phyloP scores from a whole-genome alignment of 2,329 filamentous ascomycete genomes.

The Dactylellina parvicollis region DNA sequence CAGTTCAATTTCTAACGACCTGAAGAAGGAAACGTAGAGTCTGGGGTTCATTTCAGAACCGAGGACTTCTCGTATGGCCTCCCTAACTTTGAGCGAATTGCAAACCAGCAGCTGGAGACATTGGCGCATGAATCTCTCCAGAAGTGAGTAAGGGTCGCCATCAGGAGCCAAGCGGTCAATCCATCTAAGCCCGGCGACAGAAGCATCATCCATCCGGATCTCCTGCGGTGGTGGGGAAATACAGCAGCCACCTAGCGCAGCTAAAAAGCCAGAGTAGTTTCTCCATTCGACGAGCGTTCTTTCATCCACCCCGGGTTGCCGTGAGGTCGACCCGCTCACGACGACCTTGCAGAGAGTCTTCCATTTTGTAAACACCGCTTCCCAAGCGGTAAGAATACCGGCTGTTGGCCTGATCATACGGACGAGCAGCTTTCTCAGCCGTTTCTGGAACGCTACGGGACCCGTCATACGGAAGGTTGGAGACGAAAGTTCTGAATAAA shows the following conservation, averaged over 20 bases:
- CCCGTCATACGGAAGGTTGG: conserved; percentile 74
- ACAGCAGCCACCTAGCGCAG: conserved; percentile 73
- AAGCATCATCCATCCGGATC: conserved; percentile 67
- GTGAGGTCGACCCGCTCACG: conserved; percentile 34
- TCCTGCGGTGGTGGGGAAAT: conserved; percentile 66
- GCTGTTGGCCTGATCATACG: conserved; percentile 71
- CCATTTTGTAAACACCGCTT: conserved; percentile 73
- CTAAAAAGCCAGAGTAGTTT: conserved; percentile 75
- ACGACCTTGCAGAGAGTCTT: conserved; percentile 72
- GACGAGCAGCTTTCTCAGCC: conserved; percentile 69
- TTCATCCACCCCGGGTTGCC: conserved; percentile 67
- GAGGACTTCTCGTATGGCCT: conserved; percentile 73
- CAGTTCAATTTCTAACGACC: conserved; percentile 72
- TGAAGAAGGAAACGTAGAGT: conserved; percentile 72
- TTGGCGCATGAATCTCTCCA: conserved; percentile 70
- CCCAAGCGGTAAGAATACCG: conserved; percentile 76
- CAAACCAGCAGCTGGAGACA: conserved; percentile 74
- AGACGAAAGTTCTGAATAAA: conserved; percentile 72
- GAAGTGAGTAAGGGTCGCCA: conserved; percentile 69
- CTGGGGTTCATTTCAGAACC: conserved; percentile 72
- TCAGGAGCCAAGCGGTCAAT: conserved; percentile 72
- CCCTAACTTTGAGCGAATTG: conserved; percentile 71
- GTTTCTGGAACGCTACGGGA: conserved; percentile 75
- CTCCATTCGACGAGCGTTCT: conserved; percentile 72
- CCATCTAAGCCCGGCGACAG: conserved; percentile 70